These are phyloP conservation scores for Ogataea trehaloabstinens DNA, from an alignment of 805 yeast species.

Conservation along the genomic window DNA sequence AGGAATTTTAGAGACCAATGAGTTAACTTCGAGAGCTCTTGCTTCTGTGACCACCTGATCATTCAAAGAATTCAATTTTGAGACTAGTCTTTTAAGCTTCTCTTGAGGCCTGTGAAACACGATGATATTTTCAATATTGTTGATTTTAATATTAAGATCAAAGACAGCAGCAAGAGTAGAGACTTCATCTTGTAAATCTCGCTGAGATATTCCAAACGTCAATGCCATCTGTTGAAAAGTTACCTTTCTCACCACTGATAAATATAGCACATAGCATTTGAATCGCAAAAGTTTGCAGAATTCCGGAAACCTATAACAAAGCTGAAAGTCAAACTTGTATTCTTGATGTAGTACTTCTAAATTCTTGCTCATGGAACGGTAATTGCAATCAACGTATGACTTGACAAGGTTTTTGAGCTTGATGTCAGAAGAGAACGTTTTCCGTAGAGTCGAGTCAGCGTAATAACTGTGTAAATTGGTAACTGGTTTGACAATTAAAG, in stretches of 20 bases:
- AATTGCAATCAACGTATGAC: conserved; percentile 26
- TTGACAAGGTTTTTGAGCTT: conserved; percentile 23
- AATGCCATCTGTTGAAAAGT: conserved; percentile 19
- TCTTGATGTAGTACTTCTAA: conserved; percentile 13
- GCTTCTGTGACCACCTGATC: conserved; percentile 13
- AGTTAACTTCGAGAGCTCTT: conserved; percentile 19
- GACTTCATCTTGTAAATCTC: conserved; percentile 16
- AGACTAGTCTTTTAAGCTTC: conserved; percentile 1
- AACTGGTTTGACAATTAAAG: conserved; percentile 17
- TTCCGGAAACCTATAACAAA: conserved; percentile 22
- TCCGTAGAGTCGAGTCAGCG: conserved; percentile 9
- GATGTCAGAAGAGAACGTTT: conserved; percentile 21
- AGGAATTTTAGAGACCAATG: conserved; percentile 13
- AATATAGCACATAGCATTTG: conserved; percentile 31
- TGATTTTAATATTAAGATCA: conserved; percentile 25
- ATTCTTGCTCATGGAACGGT: conserved; percentile 15
- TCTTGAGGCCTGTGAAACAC: conserved; percentile 7
- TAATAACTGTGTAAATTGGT: conserved; percentile 9
- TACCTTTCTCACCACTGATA: conserved; percentile 29
- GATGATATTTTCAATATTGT: conserved; percentile 13
- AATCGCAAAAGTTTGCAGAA: conserved; percentile 27
- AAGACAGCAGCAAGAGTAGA: conserved; percentile 20
- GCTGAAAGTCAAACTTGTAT: conserved; percentile 22
- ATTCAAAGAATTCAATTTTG: conserved; percentile 9
- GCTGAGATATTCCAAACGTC: conserved; percentile 19